Evolutionary conservation across 257 asterid genomes (phyloP).

Genomic region (Asclepias syriaca): DNA sequence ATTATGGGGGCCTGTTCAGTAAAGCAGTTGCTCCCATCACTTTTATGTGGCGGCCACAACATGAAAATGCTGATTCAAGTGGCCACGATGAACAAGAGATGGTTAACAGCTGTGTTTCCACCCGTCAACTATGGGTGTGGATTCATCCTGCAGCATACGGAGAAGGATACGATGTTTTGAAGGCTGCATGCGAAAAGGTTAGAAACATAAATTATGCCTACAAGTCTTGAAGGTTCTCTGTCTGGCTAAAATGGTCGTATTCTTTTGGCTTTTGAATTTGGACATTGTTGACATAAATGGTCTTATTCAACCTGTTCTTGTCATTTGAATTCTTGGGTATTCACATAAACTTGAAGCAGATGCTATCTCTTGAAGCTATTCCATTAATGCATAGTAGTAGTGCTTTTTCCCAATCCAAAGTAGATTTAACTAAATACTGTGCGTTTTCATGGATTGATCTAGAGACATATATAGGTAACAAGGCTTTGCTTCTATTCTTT

Average conservation of each 20-base stretch:
- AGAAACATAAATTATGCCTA: background rate
- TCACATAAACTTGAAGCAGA: background rate
- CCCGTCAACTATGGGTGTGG: conserved; percentile 72
- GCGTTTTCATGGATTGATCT: background rate
- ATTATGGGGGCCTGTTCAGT: conserved; percentile 34
- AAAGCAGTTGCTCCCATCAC: conserved; percentile 71
- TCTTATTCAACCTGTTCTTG: background rate
- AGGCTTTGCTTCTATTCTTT: conserved; percentile 18
- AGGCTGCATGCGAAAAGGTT: conserved; percentile 55
- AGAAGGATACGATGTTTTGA: conserved; percentile 67
- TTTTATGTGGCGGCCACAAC: conserved; percentile 71
- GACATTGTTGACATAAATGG: background rate
- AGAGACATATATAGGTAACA: background rate
- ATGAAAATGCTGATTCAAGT: conserved; percentile 18
- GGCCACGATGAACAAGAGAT: conserved; percentile 25
- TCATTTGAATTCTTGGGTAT: background rate
- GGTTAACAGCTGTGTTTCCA: conserved; percentile 18
- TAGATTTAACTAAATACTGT: background rate
- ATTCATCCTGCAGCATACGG: conserved; percentile 76
- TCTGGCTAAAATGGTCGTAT: background rate
- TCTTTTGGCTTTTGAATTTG: conserved; percentile 1
- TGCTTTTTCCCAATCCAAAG: background rate
- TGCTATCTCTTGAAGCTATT: background rate
- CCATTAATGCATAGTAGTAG: background rate
- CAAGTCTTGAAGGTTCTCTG: background rate